Evolutionary conservation across 2,329 filamentous ascomycete species (phyloP), one percentile per base, ranked within the genome.

Genomic region (Coleophoma eucalyptorum): DNA sequence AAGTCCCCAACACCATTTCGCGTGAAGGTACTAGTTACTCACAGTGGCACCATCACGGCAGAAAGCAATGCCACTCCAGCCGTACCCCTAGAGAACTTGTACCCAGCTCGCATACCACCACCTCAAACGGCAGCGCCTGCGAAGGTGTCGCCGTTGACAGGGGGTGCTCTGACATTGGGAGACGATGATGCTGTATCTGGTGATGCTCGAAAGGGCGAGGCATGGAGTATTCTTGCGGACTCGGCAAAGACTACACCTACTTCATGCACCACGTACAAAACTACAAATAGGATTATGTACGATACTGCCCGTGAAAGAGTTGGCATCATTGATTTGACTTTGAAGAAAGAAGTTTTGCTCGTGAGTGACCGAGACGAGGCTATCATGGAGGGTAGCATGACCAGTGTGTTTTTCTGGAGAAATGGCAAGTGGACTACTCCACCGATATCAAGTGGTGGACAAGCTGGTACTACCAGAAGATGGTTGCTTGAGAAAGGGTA

Each of bases 201-300:
- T 5, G 63, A 66, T 47, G 57, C 62, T 6, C 55, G 49, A 1
- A 57, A 40, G 18, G 33, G 26, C 2, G 38, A 60, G 2, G 38
- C 55, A 4, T 84, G 77, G 75, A 62, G 57, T n/a, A 60, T 86
- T 15, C 67, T 71, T 13, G 61, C 86, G 12, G 84, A 87, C 65
- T 69, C 71, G 0, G 51, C 69, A 26, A 61, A 71, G 3, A 87
- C 78, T 0, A 61, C 65, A 0, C 72, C 77, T 0, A 77, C 77
- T 0, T 77, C 82, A n/a, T 88, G 86, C 63, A 96, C 92, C 0
- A 84, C 86, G 51, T 89, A 88, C 72, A 97, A 99, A 69, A 97
- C 93, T 0, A 94, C 89, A 0, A 73, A 78, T 44, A 82, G 93
- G 13, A 71, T 74, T 10, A 75, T 84, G 65, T 97, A 97, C 67